phyloP scores from a whole-genome alignment of 192 early-diverging fungal species.

The Backusella luteola region DNA sequence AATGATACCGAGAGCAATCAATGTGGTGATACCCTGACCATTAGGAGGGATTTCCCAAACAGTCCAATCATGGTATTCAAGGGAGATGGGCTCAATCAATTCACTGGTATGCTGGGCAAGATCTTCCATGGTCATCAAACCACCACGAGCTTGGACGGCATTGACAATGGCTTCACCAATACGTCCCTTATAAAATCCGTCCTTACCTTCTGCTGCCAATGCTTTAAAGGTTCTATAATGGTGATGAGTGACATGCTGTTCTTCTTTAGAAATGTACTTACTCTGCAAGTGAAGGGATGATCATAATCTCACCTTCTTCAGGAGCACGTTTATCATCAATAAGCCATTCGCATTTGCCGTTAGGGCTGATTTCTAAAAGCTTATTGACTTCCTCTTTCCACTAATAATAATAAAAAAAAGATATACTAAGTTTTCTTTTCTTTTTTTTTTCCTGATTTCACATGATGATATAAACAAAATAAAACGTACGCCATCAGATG shows the following conservation, averaged over 20 bases:
- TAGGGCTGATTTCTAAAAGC: conserved; percentile 29
- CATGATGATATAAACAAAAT: not conserved
- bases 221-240: conserved; percentile 45
- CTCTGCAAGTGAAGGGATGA: conserved; percentile 51
- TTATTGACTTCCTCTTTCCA: conserved; percentile 35
- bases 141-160: conserved; percentile 47
- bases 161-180: conserved; percentile 70
- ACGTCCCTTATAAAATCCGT: conserved; percentile 68
- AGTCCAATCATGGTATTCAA: conserved; percentile 57
- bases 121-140: conserved; percentile 67
- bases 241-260: not conserved
- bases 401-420: conserved; percentile 13
- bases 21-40: conserved; percentile 68
- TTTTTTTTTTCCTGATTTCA: not conserved
- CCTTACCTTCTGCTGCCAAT: conserved; percentile 60
- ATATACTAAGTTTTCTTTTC: not conserved
- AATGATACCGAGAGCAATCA: conserved; percentile 69
- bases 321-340: conserved; percentile 54
- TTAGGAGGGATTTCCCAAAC: conserved; percentile 78
- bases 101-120: conserved; percentile 53
- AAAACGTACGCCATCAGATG: conserved; percentile 30
- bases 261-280: conserved; percentile 27
- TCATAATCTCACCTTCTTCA: conserved; percentile 58
- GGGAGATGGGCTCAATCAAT: conserved; percentile 56
- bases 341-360: conserved; percentile 47